Evolutionary conservation across 768 basidiomycete species (phyloP), one percentile per base, ranked within the genome.

Genomic region (Lentinula guzmanii): DNA sequence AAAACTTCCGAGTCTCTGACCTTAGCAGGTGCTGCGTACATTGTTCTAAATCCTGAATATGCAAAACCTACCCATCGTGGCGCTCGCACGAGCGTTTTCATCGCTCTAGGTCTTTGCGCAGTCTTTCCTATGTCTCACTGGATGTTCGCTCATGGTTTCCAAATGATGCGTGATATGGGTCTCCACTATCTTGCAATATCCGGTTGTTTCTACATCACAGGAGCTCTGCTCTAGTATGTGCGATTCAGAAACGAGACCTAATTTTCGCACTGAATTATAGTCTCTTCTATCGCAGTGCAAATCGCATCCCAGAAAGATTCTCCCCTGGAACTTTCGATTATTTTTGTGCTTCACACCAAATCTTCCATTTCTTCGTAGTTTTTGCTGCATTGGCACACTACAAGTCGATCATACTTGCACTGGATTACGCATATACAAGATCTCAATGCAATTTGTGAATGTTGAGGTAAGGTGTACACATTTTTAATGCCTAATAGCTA

Each of bases 281-380:
- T 62, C 62, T 45, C 63, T 50, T 55, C 64, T 64, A 67, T 66
- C 72, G 70, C 72, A 95, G 93, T 74, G 92, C 92, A 52, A 87
- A 88, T 69, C 84, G 92, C 54, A 80, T 93, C 60, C 93, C 93
- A 48, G 93, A 95, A 68, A 79, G 85, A 42, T 74, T 86, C 63
- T 75, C 78, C 6, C 91, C 91, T 5, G 92, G 93, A 41, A 82
- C 73, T 64, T 94, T 94, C 73, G 93, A 95, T 74, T 80, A 82
- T 67, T 82, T 91, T 67, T 81, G 86, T 60, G 82, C 90, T 0
- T 93, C 90, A 18, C 94, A 96, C 76, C 91, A 95, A 73, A 89
- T 96, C 66, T 95, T 97, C 72, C 95, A 95, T 70, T 71, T 86
- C 63, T 86, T 82, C 67, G 93, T 95, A 41, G 77, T 93, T 58